Evolutionary conservation across 495 filamentous ascomycete species (phyloP), one percentile per base, ranked within the genome.

Genomic region (Aspergillus cristatus): DNA sequence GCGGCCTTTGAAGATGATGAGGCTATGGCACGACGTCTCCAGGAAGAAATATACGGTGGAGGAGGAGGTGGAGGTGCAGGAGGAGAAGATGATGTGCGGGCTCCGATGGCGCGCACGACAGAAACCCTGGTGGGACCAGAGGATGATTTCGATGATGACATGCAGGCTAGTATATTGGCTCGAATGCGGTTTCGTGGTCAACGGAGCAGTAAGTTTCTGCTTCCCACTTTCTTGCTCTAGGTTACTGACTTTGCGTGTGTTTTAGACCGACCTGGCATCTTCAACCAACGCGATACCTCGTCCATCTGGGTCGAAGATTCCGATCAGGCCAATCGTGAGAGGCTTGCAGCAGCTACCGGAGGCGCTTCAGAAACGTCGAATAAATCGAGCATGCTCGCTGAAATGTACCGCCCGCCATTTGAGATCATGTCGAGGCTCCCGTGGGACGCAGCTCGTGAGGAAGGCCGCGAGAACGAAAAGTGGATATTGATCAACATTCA

Each of bases 401-500:
- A 97, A 51, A 75, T 97, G 56, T 98, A 84, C 58, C 75, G 88
- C 16, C 93, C 91, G 12, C 91, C 91, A 0, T 88, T 83, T 53
- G 84, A 93, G 34, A 63, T 97, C 13, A 95, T 97, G 62, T 76
- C 70, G 3, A 70, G 73, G 26, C 47, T 84, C 12, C 62, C 75
- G 6, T 90, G 84, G 77, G 86, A 95, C 42, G 64, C 77, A 14
- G 90, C 85, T 13, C 78, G 93, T 28, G 71, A 91, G 12, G 68
- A 84, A 47, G 91, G 90, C 28, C 89, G 83, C 53, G 82, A 89
- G 16, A 68, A 71, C 18, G 77, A 87, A 59, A 96, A 93, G 55
- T 98, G 91, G 91, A 72, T 98, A 11, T 53, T 98, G 35, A 85
- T 96, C 46, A 95, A 98, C 53, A 78, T 98, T 4, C 91, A 98